Base-by-base conservation (phyloP, 495 filamentous ascomycete species). In the Aspergillus mulundensis region DNA sequence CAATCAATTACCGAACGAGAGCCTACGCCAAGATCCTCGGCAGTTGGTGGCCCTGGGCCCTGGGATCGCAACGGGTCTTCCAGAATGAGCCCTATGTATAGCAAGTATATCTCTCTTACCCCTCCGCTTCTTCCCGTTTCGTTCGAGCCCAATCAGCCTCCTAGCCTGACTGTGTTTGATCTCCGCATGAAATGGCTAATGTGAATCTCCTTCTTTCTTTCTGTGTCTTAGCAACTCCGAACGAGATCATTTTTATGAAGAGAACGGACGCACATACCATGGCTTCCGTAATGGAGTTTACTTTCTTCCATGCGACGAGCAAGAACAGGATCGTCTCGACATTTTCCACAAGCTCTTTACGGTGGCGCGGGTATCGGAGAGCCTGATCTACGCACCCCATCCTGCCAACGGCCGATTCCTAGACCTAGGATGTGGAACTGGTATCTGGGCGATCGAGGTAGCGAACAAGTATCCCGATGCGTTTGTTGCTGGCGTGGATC, bases 391-490 rank as follows among this genome's bases (percentile, higher is more conserved):
- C 54, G 73, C 87, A 0, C 76, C 91, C 11, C 72, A 73, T 24
- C 73, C 76, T 3, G 65, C 59, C 3, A 70, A 79, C 52, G 73
- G 72, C 39, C 70, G 82, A 20, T 85, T 95, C 38, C 72, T 97
- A 20, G 92, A 97, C 66, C 67, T 96, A 45, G 92, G 92, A 23
- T 90, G 87, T 58, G 92, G 92, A 11, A 95, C 92, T 0, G 91
- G 92, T 5, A 93, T 96, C 45, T 96, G 92, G 92, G 81, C 84
- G 19, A 92, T 95, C 62, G 87, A 94, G 60, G 86, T 96, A 71
- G 88, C 88, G 43, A 81, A 83, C 52, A 81, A 82, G 68, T 87
- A 84, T 61, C 75, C 74, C 16, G 66, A 84, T 36, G 74, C 84
- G 11, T 74, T 81, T 68, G 86, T 95, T 34, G 73, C 84, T 34